Evolutionary conservation across 164 flowering plant genomes (phyloP).

Genomic region (Taxillus chinensis): DNA sequence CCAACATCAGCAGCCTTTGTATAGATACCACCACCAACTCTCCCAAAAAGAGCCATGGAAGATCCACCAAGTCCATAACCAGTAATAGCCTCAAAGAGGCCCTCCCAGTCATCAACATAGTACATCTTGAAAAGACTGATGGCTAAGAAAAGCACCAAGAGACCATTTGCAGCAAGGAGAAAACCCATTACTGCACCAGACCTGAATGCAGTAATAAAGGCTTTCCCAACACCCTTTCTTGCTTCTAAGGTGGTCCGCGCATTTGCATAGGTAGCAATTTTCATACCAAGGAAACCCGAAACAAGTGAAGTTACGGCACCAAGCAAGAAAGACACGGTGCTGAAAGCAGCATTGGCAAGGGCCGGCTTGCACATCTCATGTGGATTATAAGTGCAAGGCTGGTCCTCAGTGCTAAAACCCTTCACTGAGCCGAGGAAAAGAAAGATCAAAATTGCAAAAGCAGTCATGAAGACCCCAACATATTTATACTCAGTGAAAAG

Average conservation of each 20-base stretch:
- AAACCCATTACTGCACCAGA: constrained; percentile 91
- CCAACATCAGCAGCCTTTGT: constrained; percentile 93
- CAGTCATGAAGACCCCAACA: constrained; percentile 74
- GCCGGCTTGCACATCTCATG: constrained; percentile 64
- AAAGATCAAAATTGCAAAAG: constrained; percentile 65
- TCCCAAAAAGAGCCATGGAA: constrained; percentile 83
- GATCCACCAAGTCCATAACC: constrained; percentile 90
- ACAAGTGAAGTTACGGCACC: constrained; percentile 68
- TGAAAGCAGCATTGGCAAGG: constrained; percentile 66
- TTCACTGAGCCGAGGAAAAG: constrained; percentile 82
- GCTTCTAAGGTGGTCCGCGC: constrained; percentile 84
- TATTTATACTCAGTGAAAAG: constrained; percentile 67
- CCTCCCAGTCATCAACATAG: constrained; percentile 84
- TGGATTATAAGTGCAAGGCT: constrained; percentile 44
- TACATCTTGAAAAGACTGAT: constrained; percentile 64
- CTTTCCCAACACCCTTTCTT: constrained; percentile 81
- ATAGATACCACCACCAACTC: constrained; percentile 83
- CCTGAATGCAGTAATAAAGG: constrained; percentile 69
- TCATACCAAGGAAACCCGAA: constrained; percentile 85
- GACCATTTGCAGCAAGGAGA: constrained; percentile 82
- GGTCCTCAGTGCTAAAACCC: constrained; percentile 64
- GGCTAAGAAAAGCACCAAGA: constrained; percentile 57
- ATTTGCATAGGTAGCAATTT: constrained; percentile 82
- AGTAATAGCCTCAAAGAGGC: constrained; percentile 78
- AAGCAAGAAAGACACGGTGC: constrained; percentile 70